Evolutionary conservation across 106 monocot species (phyloP).

Genomic region (Acanthochlamys bracteata): DNA sequence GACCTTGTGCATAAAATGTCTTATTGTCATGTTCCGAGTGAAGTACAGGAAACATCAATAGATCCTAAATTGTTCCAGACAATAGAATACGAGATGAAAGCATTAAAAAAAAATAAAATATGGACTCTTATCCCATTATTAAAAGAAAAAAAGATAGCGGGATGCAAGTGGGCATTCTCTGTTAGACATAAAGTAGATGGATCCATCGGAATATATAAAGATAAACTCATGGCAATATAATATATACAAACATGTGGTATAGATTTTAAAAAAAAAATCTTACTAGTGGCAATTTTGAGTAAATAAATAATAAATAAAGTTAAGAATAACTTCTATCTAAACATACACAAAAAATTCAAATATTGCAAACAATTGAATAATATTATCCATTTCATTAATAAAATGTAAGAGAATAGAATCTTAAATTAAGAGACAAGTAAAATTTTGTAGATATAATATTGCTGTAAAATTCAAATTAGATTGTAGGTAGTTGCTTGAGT

Average conservation of each 20-base stretch:
- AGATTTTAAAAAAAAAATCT: background rate
- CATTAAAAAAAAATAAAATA: conserved; percentile 5
- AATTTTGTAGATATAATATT: too few relatives aligned
- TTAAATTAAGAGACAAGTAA: too few relatives aligned
- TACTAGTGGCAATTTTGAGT: conserved; percentile 6
- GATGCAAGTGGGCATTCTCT: conserved; percentile 1
- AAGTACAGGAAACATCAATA: background rate
- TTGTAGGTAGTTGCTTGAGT: too few relatives aligned
- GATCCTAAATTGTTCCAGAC: background rate
- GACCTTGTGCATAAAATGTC: background rate
- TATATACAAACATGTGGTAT: conserved; percentile 7
- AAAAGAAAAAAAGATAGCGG: background rate
- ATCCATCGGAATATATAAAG: conserved; percentile 2
- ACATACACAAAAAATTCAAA: too few relatives aligned
- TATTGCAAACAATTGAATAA: too few relatives aligned
- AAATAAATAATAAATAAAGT: too few relatives aligned
- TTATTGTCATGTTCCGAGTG: background rate
- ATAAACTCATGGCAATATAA: background rate
- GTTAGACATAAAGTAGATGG: too few relatives aligned
- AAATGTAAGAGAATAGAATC: too few relatives aligned
- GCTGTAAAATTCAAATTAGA: too few relatives aligned
- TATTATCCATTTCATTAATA: too few relatives aligned
- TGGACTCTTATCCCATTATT: background rate
- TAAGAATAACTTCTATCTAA: too few relatives aligned
- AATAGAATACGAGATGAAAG: background rate